These are phyloP conservation scores for Neonectria punicea DNA, from an alignment of 2,329 filamentous ascomycete genomes.

Conservation along the genomic window DNA sequence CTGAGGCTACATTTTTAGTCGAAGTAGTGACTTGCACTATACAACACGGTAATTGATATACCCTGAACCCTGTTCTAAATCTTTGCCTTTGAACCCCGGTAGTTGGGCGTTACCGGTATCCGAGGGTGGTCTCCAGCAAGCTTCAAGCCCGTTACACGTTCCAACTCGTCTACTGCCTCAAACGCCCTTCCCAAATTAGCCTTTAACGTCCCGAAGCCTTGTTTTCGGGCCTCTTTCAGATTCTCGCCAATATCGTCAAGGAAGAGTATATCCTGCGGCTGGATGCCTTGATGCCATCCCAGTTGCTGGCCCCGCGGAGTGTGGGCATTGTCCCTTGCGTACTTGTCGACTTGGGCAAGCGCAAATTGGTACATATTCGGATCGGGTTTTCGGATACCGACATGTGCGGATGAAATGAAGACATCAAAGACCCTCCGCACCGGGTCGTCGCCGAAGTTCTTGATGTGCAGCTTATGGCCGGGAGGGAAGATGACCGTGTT, in stretches of 20 bases:
- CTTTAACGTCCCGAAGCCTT: conserved; percentile 86
- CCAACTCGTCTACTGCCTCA: conserved; percentile 85
- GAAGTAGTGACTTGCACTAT: conserved; percentile 14
- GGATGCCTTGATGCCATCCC: conserved; percentile 63
- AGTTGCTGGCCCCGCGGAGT: conserved; percentile 50
- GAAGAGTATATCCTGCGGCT: conserved; percentile 79
- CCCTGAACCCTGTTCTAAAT: conserved; percentile 44
- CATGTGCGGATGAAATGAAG: conserved; percentile 87
- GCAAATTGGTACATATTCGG: conserved; percentile 82
- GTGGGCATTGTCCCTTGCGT: conserved; percentile 63
- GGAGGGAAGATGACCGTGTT: conserved; percentile 91
- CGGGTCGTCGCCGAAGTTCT: conserved; percentile 63
- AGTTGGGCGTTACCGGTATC: conserved; percentile 56
- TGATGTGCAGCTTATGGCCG: conserved; percentile 71
- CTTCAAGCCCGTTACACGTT: conserved; percentile 75
- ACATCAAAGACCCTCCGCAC: conserved; percentile 81
- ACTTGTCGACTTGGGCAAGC: conserved; percentile 71
- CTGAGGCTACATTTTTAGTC: conserved; percentile 27
- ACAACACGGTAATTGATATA: too few relatives aligned
- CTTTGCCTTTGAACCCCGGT: conserved; percentile 52
- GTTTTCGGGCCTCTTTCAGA: conserved; percentile 78
- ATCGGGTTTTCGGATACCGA: conserved; percentile 89
- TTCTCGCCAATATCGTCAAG: conserved; percentile 96
- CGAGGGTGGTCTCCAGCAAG: conserved; percentile 67
- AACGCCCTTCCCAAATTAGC: conserved; percentile 81